Percentiles rank a stretch among this genome's conserved stretches.
Conservation (phyloP, 2,329 filamentous ascomycete species). For the Bipolaris bicolor region DNA sequence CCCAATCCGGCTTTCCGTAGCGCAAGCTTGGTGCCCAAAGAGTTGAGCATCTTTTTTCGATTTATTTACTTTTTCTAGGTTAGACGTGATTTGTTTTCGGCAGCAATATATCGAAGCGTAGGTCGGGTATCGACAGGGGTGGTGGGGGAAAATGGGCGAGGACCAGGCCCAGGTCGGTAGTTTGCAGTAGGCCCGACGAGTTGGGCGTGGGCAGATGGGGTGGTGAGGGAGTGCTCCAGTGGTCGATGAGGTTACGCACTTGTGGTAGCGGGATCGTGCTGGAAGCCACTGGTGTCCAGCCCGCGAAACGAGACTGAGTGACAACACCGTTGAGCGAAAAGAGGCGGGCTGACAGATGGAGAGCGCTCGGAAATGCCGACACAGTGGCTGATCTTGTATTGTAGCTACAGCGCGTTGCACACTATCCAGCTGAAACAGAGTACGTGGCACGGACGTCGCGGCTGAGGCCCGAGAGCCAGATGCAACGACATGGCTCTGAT, state of each 20-base stretch:
- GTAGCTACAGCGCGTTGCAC: conserved; percentile 26
- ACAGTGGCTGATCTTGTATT: conserved; percentile 26
- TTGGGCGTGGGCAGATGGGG: neutral
- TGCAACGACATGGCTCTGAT: conserved; percentile 5
- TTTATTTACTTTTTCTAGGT: neutral
- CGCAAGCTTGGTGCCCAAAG: conserved; percentile 63
- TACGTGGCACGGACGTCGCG: conserved; percentile 34
- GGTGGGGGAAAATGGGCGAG: neutral
- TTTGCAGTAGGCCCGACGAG: conserved; percentile 1
- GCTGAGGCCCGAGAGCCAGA: conserved; percentile 7
- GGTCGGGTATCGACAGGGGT: conserved; percentile 1
- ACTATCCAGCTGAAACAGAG: conserved; percentile 35
- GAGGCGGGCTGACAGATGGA: conserved; percentile 9
- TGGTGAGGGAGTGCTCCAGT: neutral
- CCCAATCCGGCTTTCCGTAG: conserved; percentile 63
- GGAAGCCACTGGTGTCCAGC: neutral
- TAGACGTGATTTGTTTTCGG: neutral
- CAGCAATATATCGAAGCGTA: neutral
- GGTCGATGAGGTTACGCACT: conserved; percentile 3
- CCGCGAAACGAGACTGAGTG: neutral
- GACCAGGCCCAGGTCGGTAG: neutral
- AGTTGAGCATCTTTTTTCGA: conserved; percentile 58
- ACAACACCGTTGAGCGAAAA: conserved; percentile 5
- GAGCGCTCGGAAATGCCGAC: conserved; percentile 15
- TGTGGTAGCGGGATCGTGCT: neutral